phyloP scores from a whole-genome alignment of 1,284 basidiomycete species.

The Meripilus lineatus region DNA sequence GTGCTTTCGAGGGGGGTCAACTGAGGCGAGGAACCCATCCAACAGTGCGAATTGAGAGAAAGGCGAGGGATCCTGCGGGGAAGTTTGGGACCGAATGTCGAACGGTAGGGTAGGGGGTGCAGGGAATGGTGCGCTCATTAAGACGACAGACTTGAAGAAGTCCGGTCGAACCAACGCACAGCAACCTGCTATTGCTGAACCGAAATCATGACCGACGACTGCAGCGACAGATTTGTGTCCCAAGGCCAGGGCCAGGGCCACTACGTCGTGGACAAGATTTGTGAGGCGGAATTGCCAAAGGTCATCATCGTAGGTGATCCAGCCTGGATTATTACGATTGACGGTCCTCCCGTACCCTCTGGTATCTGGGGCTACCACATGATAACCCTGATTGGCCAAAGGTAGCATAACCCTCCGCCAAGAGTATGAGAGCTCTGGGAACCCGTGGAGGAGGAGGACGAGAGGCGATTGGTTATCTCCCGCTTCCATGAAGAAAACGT shows the following conservation, averaged over 20 bases:
- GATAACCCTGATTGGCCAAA: conserved; percentile 35
- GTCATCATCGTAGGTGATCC: conserved; percentile 43
- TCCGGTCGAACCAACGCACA: conserved; percentile 52
- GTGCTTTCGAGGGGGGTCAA: conserved; percentile 53
- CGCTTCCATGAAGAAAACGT: conserved; percentile 50
- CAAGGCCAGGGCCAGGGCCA: conserved; percentile 46
- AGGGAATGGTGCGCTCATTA: conserved; percentile 55
- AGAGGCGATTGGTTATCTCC: conserved; percentile 35
- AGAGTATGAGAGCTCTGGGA: conserved; percentile 61
- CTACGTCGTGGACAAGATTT: conserved; percentile 47
- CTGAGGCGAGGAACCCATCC: conserved; percentile 28
- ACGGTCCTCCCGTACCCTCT: conserved; percentile 29
- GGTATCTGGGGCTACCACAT: conserved; percentile 32
- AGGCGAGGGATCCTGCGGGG: conserved; percentile 7
- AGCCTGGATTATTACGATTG: conserved; percentile 8
- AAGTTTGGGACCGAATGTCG: too few relatives aligned
- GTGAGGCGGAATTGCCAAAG: conserved; percentile 43
- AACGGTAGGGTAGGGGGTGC: conserved; percentile 34
- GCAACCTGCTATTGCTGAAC: conserved; percentile 46
- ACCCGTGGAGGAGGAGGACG: conserved; percentile 58
- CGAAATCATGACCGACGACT: conserved; percentile 59
- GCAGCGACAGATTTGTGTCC: conserved; percentile 42
- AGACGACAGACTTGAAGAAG: conserved; percentile 47
- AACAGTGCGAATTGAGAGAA: conserved; percentile 5
- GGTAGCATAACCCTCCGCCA: conserved; percentile 55